Percentiles rank a stretch among this genome's conserved stretches.
phyloP scores from a whole-genome alignment of 345 rosid genomes.

The Syzygium grande region DNA sequence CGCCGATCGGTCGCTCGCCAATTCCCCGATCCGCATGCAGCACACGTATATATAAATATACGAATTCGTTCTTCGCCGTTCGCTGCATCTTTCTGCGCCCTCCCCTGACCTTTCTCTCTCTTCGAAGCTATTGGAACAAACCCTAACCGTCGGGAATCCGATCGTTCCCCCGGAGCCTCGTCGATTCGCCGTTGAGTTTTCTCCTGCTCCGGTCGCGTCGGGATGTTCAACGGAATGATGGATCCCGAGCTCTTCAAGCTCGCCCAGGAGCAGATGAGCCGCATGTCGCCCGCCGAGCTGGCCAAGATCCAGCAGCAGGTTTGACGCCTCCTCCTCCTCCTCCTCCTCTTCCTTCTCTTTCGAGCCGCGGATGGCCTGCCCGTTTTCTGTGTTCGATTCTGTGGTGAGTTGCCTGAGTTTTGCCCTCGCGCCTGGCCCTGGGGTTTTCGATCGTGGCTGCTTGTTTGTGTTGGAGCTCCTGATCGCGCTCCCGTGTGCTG shows the following conservation, averaged over 20 bases:
- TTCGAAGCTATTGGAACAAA: background rate
- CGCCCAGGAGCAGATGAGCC: conserved; percentile 97
- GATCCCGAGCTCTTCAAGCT: conserved; percentile 86
- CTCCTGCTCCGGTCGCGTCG: background rate
- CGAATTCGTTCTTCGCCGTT: background rate
- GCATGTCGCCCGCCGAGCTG: conserved; percentile 81
- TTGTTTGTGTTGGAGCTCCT: background rate
- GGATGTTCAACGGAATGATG: conserved; percentile 79
- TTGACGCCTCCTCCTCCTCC: background rate
- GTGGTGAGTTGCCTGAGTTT: background rate
- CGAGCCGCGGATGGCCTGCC: background rate
- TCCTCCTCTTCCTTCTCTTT: background rate
- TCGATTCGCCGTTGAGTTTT: background rate
- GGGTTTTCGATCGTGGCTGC: background rate
- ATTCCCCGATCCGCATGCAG: background rate
- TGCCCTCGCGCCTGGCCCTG: background rate
- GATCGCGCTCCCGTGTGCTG: background rate
- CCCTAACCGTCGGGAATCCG: background rate
- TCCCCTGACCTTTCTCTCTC: background rate
- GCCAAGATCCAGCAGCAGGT: conserved; percentile 69
- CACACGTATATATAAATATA: no score
- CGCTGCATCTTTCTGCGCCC: background rate
- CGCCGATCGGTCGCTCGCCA: background rate
- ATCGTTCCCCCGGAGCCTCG: background rate
- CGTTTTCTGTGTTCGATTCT: background rate